A percentile compares a stretch with the other conserved stretches of the same genome.
phyloP scores from a whole-genome alignment of 441 rosid species.

The Corymbia citriodora region DNA sequence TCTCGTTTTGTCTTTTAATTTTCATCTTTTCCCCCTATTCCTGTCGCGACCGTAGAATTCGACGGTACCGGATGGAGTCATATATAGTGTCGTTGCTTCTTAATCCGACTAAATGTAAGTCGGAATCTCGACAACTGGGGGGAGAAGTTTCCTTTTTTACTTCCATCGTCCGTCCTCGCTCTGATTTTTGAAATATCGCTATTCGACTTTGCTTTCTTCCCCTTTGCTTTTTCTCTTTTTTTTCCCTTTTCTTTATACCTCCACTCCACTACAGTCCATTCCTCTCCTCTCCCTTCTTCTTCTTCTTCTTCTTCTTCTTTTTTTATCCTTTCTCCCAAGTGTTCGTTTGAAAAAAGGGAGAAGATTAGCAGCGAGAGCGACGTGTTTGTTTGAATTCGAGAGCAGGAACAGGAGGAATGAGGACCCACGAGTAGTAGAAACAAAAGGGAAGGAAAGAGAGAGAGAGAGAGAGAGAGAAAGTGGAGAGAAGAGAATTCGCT shows the following conservation, averaged over 20 bases:
- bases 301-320: no score
- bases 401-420: background rate
- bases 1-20: background rate
- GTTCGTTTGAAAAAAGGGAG: background rate
- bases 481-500: constrained; percentile 9
- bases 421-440: background rate
- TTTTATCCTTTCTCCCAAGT: background rate
- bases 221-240: background rate
- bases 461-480: no score
- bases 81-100: no score
- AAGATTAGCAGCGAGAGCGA: background rate
- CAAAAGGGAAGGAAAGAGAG: constrained; percentile 5
- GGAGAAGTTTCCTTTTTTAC: constrained; percentile 31
- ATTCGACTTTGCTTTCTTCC: background rate
- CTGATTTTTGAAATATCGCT: constrained; percentile 20
- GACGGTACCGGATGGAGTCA: background rate
- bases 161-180: background rate
- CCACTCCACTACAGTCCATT: background rate
- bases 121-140: background rate
- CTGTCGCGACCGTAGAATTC: background rate
- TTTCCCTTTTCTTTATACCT: background rate
- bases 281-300: background rate
- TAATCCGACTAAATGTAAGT: background rate
- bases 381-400: background rate
- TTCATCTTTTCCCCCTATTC: background rate